Conservation (phyloP, 1,284 basidiomycete species). For the Marasmius fiardii region DNA sequence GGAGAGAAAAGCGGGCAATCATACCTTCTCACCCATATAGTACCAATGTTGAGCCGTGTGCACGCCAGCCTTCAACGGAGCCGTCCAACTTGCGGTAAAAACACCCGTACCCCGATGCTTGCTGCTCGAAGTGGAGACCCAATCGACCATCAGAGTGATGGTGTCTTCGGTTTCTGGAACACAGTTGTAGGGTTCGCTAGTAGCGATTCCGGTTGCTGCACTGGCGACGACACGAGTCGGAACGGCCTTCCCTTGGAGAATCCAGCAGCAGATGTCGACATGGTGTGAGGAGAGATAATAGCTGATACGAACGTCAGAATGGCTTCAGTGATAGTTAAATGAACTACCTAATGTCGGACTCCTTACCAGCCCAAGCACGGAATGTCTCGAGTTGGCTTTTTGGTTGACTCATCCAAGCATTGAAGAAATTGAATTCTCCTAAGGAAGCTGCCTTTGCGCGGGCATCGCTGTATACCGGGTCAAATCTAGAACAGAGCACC, state of each 20-base stretch:
- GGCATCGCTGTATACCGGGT: conserved; percentile 92
- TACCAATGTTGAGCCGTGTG: conserved; percentile 93
- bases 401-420: conserved; percentile 92
- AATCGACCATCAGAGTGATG: conserved; percentile 91
- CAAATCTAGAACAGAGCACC: conserved; percentile 51
- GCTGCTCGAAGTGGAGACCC: conserved; percentile 73
- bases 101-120: conserved; percentile 78
- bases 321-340: background rate
- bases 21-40: conserved; percentile 87
- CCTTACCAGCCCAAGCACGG: conserved; percentile 91
- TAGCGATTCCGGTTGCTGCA: conserved; percentile 87
- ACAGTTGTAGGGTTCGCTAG: conserved; percentile 81
- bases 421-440: conserved; percentile 92
- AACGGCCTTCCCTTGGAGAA: conserved; percentile 75
- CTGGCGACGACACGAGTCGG: conserved; percentile 87
- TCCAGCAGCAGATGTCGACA: conserved; percentile 91
- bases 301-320: conserved; percentile 30
- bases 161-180: conserved; percentile 88
- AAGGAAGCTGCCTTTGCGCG: conserved; percentile 70
- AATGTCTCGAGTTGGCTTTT: conserved; percentile 94
- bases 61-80: conserved; percentile 72
- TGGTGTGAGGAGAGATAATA: conserved; percentile 96
- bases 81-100: conserved; percentile 91
- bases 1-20: conserved; percentile 10
- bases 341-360: conserved; percentile 79